A percentile compares a stretch with the other conserved stretches of the same genome.
phyloP scores from a whole-genome alignment of 139 green algal genomes.

The Coelastrella sp. region DNA sequence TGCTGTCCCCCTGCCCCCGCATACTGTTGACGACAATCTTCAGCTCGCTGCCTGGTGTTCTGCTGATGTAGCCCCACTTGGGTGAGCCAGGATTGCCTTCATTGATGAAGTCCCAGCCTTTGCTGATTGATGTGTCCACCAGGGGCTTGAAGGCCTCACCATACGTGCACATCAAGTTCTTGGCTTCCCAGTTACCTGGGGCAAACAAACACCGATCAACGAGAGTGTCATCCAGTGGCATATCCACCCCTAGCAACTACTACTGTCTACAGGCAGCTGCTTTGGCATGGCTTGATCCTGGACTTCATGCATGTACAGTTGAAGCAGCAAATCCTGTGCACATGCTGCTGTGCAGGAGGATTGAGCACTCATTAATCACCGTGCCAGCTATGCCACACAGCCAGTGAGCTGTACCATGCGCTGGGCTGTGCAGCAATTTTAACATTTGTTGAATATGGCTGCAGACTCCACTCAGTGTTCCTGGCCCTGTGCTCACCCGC shows the following conservation, averaged over 20 bases:
- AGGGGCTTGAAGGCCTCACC: constrained; percentile 35
- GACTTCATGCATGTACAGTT: too few species aligned
- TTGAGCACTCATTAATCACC: too few species aligned
- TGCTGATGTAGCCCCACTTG: constrained; percentile 54
- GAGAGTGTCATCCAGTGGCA: too few species aligned
- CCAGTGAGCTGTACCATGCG: too few species aligned
- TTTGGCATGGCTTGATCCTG: too few species aligned
- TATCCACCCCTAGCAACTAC: too few species aligned
- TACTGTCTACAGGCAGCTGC: too few species aligned
- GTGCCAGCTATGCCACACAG: too few species aligned
- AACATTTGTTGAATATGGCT: too few species aligned
- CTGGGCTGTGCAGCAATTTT: too few species aligned
- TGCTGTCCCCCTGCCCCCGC: background rate
- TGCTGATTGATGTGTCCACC: background rate
- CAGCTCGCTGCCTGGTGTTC: constrained; percentile 37
- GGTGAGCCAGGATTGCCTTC: constrained; percentile 32
- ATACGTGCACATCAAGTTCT: constrained; percentile 53
- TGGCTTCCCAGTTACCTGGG: constrained; percentile 50
- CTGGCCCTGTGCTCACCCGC: background rate
- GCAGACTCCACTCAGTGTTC: background rate
- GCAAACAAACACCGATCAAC: background rate
- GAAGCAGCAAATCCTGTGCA: too few species aligned
- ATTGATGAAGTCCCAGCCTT: constrained; percentile 52
- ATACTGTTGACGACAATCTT: constrained; percentile 47
- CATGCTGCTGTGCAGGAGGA: too few species aligned